A percentile compares a stretch with the other conserved stretches of the same genome.
These are phyloP conservation scores for Skeletonema tropicum DNA, from an alignment of 108 stramenopile genomes.

Conservation along the genomic window DNA sequence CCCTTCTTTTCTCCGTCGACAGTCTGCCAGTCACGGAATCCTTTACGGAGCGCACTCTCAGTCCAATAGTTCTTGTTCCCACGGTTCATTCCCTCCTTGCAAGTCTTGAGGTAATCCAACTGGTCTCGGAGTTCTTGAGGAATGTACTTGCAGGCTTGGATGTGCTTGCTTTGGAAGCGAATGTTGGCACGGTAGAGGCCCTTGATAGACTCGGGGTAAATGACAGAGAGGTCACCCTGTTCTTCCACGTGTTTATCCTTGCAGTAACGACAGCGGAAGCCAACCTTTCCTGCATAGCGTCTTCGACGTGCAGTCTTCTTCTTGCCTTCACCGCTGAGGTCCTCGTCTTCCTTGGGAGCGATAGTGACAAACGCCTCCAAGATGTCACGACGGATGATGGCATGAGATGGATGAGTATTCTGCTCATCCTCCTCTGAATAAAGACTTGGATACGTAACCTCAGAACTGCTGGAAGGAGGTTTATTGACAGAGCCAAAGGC, in stretches of 20 bases:
- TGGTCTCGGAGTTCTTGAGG: slow-evolving; percentile 9
- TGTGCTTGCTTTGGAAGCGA: slow-evolving; percentile 24
- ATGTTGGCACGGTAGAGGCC: slow-evolving; percentile 27
- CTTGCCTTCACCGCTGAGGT: neutral
- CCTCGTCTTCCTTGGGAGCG: neutral
- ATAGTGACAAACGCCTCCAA: slow-evolving; percentile 14
- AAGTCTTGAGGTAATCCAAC: slow-evolving; percentile 8
- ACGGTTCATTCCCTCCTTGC: slow-evolving; percentile 9
- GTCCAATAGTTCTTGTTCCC: slow-evolving; percentile 19
- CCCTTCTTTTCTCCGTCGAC: slow-evolving; percentile 9
- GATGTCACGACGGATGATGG: slow-evolving; percentile 17
- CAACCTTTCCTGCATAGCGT: slow-evolving; percentile 21
- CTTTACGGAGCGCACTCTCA: slow-evolving; percentile 7
- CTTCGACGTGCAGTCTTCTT: slow-evolving; percentile 9
- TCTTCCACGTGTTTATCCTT: slow-evolving; percentile 4
- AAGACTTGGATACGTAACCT: neutral
- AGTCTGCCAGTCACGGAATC: slow-evolving; percentile 8
- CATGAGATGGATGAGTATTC: slow-evolving; percentile 2
- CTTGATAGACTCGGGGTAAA: slow-evolving; percentile 23
- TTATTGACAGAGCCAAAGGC: neutral
- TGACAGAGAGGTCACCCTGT: slow-evolving; percentile 8
- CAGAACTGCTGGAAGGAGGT: neutral
- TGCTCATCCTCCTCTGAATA: neutral
- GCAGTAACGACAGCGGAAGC: slow-evolving; percentile 28
- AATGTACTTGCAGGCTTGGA: slow-evolving; percentile 10